A percentile compares a stretch with the other conserved stretches of the same genome.
These are phyloP conservation scores for Liriodendron chinense DNA, from an alignment of 164 flowering plant species.

Conservation along the genomic window DNA sequence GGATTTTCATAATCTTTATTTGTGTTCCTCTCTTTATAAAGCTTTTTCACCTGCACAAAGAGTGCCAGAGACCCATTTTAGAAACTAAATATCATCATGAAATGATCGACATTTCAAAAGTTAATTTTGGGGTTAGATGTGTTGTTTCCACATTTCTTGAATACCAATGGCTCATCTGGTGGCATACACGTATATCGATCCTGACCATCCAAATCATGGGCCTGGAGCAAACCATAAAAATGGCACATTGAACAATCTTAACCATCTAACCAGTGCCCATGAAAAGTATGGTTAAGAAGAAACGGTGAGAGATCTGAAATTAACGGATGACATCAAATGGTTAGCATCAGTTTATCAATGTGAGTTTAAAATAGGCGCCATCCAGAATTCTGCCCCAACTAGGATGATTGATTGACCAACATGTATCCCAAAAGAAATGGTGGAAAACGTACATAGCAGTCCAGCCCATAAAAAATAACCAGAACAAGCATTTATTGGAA, in stretches of 20 bases:
- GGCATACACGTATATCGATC: background rate
- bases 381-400: background rate
- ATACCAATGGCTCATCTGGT: background rate
- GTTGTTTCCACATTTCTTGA: background rate
- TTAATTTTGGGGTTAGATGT: background rate
- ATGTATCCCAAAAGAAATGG: background rate
- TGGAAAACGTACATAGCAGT: background rate
- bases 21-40: conserved; percentile 27
- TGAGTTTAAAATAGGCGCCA: background rate
- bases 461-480: background rate
- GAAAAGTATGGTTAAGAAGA: background rate
- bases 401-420: background rate
- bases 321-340: background rate
- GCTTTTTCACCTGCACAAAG: conserved; percentile 34
- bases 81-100: conserved; percentile 10
- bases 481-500: conserved; percentile 9
- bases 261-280: background rate
- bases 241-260: background rate
- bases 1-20: conserved; percentile 22
- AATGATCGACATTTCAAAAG: background rate
- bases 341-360: background rate
- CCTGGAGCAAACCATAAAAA: background rate
- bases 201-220: background rate
- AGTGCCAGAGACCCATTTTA: background rate
- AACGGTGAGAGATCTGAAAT: background rate